A percentile compares a stretch with the other conserved stretches of the same genome.
phyloP scores from a whole-genome alignment of 2,329 filamentous ascomycete species.

The Arthrobotrys conoides region DNA sequence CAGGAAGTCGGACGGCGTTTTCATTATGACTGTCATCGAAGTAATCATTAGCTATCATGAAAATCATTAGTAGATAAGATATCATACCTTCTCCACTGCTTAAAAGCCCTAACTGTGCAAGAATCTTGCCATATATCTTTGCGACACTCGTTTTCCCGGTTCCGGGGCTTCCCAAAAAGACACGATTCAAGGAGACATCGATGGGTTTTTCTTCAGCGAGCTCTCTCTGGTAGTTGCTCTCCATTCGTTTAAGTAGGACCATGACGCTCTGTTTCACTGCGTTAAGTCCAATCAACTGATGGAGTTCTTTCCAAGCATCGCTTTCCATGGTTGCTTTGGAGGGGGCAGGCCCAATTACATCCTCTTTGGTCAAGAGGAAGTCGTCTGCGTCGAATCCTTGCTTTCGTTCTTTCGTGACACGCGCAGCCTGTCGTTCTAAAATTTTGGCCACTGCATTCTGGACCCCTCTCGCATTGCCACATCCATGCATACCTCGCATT shows the following conservation, averaged over 20 bases:
- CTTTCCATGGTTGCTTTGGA: conserved; percentile 69
- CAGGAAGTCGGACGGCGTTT: conserved; percentile 80
- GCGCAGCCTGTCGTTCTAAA: conserved; percentile 72
- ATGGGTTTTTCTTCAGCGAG: conserved; percentile 74
- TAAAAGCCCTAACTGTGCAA: conserved; percentile 77
- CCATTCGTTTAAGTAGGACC: conserved; percentile 74
- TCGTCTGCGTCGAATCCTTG: conserved; percentile 71
- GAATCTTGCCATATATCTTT: conserved; percentile 78
- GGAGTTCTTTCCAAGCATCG: conserved; percentile 73
- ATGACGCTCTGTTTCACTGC: conserved; percentile 76
- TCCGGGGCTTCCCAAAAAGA: conserved; percentile 80
- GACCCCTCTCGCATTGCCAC: conserved; percentile 80
- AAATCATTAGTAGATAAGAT: not conserved
- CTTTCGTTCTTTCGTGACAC: conserved; percentile 71
- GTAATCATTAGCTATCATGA: conserved; percentile 11
- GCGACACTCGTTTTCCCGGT: conserved; percentile 84
- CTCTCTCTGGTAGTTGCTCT: conserved; percentile 77
- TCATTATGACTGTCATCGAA: conserved; percentile 72
- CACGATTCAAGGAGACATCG: conserved; percentile 76
- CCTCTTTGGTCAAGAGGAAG: conserved; percentile 75
- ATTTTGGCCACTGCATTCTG: conserved; percentile 75
- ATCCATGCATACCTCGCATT: conserved; percentile 76
- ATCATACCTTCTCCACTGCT: conserved; percentile 74
- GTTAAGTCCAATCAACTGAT: conserved; percentile 73
- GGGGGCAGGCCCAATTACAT: conserved; percentile 80